Percentiles rank a stretch among this genome's conserved stretches.
Evolutionary conservation across 2,329 filamentous ascomycete genomes (phyloP).

Genomic region (Pseudogymnoascus sp.): DNA sequence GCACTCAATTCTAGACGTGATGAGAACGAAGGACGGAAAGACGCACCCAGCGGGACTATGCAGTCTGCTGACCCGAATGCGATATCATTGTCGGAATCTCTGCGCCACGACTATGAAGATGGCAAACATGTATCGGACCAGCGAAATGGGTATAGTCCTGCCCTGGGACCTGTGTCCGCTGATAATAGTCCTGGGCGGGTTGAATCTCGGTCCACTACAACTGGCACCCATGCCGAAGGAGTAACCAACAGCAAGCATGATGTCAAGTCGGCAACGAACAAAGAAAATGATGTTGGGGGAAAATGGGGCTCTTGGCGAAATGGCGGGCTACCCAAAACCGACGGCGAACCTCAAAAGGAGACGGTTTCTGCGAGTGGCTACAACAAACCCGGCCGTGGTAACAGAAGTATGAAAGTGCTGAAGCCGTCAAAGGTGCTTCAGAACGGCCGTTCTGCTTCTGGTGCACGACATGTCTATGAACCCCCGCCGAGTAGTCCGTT

Average conservation of each 20-base stretch:
- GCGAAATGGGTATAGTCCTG: background rate
- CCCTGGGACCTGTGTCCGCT: background rate
- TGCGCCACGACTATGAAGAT: background rate
- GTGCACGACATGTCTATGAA: conserved; percentile 43
- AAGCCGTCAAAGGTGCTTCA: conserved; percentile 51
- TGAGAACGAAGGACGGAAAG: background rate
- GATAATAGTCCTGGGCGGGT: background rate
- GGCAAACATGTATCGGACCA: background rate
- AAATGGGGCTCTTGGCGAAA: conserved; percentile 69
- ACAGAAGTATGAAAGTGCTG: conserved; percentile 80
- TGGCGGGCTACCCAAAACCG: conserved; percentile 26
- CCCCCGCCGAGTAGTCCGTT: conserved; percentile 36
- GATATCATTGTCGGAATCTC: background rate
- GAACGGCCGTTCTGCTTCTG: conserved; percentile 28
- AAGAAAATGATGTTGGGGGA: conserved; percentile 33
- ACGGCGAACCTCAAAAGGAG: conserved; percentile 17
- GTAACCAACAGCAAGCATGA: conserved; percentile 12
- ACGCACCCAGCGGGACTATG: background rate
- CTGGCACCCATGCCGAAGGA: background rate
- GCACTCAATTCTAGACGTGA: background rate
- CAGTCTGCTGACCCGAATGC: background rate
- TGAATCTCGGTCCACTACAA: background rate
- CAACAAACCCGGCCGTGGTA: conserved; percentile 59
- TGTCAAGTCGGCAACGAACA: background rate
- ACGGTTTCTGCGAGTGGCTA: conserved; percentile 40